Evolutionary conservation across 768 basidiomycete genomes (phyloP), one percentile per base, ranked within the genome.

Genomic region (Boletus vermiculosoides): DNA sequence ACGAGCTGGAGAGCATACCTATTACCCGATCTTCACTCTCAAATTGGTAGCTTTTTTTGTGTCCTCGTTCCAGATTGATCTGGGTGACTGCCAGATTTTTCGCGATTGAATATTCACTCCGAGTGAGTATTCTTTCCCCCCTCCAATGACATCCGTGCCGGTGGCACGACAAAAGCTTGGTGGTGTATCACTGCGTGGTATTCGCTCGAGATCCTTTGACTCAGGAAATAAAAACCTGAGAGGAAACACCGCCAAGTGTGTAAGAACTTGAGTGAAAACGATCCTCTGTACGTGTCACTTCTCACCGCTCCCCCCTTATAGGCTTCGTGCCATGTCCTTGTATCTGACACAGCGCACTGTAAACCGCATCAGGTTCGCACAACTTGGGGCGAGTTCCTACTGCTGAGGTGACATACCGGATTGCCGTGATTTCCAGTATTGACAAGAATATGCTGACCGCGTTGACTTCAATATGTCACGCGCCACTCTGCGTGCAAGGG

Each of bases 1-100:
- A 92, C 70, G 95, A 97, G 76, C 79, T 89, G 73, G 92, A 88
- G 68, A 86, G 80, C 61, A 69, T 83, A 50, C 82, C 83, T 41
- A 73, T 85, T 45, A 77, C 77, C 37, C 80, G 78, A 61, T 80
- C 80, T 41, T 74, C 74, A 15, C 68, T 83, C 59, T 77, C 80
- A 42, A 79, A 78, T 61, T 84, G 83, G 83, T 85, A 80, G 65
- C 42, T n/a, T 54, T 45, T 5, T 5, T 55, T 45, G 31, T 49
- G 48, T 41, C 25, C n/a, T 37, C 36, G 15, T 23, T 58, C 46
- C 45, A 16, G 33, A 22, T 28, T 28, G 41, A 25, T 22, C 20
- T 23, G 33, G 40, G 45, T 44, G 36, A 23, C 45, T 22, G 28
- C 40, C 12, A 22, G 37, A 4, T 36, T 50, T 47, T 53, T 7